These are phyloP conservation scores for Leishmania braziliensis DNA, from an alignment of 208 protist genomes.

Conservation along the genomic window DNA sequence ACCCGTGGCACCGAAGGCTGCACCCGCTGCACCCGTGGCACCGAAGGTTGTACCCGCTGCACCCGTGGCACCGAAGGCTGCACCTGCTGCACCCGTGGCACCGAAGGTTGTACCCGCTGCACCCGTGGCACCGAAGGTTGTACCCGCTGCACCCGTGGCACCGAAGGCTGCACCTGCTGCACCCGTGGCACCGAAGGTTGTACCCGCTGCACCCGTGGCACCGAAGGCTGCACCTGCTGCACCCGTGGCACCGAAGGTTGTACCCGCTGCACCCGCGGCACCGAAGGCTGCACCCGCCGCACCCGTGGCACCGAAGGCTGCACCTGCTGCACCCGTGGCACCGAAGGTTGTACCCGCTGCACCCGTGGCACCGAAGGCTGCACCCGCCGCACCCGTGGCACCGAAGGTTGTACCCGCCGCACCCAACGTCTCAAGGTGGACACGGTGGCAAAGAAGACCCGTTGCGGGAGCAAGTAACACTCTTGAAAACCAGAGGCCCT, in stretches of 20 bases:
- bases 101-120: slow-evolving; percentile 17
- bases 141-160: slow-evolving; percentile 9
- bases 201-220: not conserved
- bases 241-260: not conserved
- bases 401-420: not conserved
- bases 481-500: not conserved
- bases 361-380: not conserved
- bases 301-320: not conserved
- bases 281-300: not conserved
- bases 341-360: not conserved
- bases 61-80: slow-evolving; percentile 19
- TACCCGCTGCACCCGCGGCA: not conserved
- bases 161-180: slow-evolving; percentile 12
- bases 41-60: slow-evolving; percentile 13
- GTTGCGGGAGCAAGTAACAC: not conserved
- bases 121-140: not conserved
- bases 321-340: slow-evolving; percentile 3
- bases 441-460: not conserved
- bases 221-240: not conserved
- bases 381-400: not conserved
- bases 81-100: slow-evolving; percentile 26
- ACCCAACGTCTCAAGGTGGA: not conserved
- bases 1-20: not conserved
- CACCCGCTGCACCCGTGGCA: not conserved
- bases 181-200: no score